Conservation (phyloP, 1,139 yeast species). For the Candida sp. region DNA sequence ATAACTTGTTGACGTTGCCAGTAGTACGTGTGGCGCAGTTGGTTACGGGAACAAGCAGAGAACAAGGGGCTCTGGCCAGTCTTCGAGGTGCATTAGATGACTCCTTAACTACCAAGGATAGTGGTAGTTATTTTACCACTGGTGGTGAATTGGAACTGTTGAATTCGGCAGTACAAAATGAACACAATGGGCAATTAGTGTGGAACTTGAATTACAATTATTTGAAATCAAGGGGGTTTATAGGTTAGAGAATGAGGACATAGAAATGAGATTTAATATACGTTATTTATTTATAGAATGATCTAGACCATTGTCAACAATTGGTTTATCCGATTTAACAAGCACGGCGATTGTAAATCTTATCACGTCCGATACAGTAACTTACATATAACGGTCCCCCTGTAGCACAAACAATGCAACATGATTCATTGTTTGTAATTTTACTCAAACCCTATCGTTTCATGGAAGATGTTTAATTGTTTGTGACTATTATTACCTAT, state of each 20-base stretch:
- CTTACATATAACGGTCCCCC: too few species aligned
- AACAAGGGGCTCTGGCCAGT: slow-evolving; percentile 33
- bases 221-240: slow-evolving; percentile 17
- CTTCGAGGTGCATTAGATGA: slow-evolving; percentile 34
- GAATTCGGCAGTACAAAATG: slow-evolving; percentile 19
- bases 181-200: slow-evolving; percentile 14
- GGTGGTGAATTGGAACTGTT: slow-evolving; percentile 30
- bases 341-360: too few species aligned
- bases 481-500: too few species aligned
- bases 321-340: too few species aligned
- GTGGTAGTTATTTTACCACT: slow-evolving; percentile 30
- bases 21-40: slow-evolving; percentile 47
- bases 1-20: slow-evolving; percentile 16
- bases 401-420: too few species aligned
- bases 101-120: slow-evolving; percentile 19
- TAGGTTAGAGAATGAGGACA: not conserved
- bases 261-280: not conserved
- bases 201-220: slow-evolving; percentile 28
- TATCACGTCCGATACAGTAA: too few species aligned
- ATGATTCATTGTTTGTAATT: too few species aligned
- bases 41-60: slow-evolving; percentile 25
- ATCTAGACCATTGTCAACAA: too few species aligned
- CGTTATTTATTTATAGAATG: too few species aligned
- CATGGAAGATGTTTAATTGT: too few species aligned
- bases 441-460: too few species aligned